Percentiles rank a stretch among this genome's conserved stretches.
These are phyloP conservation scores for Chondrus crispus DNA, from an alignment of 23 red algal genomes.

Conservation along the genomic window DNA sequence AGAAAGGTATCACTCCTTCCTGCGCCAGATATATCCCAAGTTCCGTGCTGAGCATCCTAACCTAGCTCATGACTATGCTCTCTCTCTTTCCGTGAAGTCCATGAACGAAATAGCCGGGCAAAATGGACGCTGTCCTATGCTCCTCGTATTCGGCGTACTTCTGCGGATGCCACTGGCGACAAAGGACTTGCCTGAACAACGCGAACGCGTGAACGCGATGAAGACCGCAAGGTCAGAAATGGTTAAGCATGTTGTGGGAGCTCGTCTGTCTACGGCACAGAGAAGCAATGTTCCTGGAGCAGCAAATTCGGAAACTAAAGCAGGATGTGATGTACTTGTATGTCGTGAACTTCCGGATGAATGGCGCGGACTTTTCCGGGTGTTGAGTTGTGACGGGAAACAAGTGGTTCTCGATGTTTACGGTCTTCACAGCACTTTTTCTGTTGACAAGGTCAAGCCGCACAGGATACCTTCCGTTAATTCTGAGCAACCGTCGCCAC, in stretches of 20 bases:
- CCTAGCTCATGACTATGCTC: neutral
- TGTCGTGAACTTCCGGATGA: neutral
- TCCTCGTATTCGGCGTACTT: slow-evolving; percentile 22
- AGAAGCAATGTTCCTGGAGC: neutral
- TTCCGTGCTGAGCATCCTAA: neutral
- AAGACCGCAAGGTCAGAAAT: neutral
- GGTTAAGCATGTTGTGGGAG: neutral
- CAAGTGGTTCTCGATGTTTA: neutral
- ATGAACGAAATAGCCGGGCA: slow-evolving; percentile 19
- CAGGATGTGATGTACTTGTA: neutral
- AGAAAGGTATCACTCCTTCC: neutral
- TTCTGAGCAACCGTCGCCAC: neutral
- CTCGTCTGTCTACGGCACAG: neutral
- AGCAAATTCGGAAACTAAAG: neutral
- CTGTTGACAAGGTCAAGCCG: neutral
- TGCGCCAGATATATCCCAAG: neutral
- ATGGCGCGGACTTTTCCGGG: neutral
- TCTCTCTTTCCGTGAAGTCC: neutral
- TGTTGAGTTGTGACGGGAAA: neutral
- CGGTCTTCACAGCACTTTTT: neutral
- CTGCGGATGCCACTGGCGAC: neutral
- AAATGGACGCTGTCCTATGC: neutral
- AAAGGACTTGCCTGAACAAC: neutral
- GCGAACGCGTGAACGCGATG: neutral
- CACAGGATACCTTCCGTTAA: neutral